A percentile compares a stretch with the other conserved stretches of the same genome.
Evolutionary conservation across 495 filamentous ascomycete species (phyloP).

Genomic region (Xylaria nigripes): DNA sequence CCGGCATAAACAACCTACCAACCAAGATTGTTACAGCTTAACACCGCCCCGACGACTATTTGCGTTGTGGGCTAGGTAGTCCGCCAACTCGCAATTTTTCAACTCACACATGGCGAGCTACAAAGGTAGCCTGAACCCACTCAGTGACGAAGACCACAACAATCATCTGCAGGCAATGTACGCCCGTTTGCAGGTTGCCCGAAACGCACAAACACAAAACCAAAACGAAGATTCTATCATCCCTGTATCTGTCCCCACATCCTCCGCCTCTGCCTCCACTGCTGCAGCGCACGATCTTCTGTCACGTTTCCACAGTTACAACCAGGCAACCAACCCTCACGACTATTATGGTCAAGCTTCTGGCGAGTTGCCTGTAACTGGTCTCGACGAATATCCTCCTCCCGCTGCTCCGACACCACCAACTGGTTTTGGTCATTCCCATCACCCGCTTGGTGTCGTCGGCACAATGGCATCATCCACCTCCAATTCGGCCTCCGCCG

Average conservation of each 20-base stretch:
- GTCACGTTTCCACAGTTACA: conserved; percentile 27
- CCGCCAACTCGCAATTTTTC: conserved; percentile 4
- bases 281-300: conserved; percentile 21
- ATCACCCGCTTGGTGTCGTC: conserved; percentile 29
- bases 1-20: too few species aligned
- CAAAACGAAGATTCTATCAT: conserved; percentile 5
- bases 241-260: background rate
- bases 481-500: conserved; percentile 35
- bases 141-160: conserved; percentile 25
- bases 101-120: conserved; percentile 36
- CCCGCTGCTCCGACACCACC: conserved; percentile 42
- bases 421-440: conserved; percentile 30
- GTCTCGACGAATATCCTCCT: conserved; percentile 33
- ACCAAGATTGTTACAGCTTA: too few species aligned
- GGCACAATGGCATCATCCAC: conserved; percentile 28
- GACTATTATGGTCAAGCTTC: conserved; percentile 31
- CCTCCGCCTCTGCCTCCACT: conserved; percentile 9
- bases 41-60: too few species aligned
- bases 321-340: conserved; percentile 27
- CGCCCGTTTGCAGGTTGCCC: conserved; percentile 22
- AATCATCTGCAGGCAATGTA: conserved; percentile 24
- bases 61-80: conserved; percentile 3
- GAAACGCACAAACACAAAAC: conserved; percentile 16
- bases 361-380: conserved; percentile 29
- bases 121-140: conserved; percentile 20